A percentile compares a stretch with the other conserved stretches of the same genome.
Conservation (phyloP, 2,329 filamentous ascomycete genomes). For the Fusarium mangiferae region DNA sequence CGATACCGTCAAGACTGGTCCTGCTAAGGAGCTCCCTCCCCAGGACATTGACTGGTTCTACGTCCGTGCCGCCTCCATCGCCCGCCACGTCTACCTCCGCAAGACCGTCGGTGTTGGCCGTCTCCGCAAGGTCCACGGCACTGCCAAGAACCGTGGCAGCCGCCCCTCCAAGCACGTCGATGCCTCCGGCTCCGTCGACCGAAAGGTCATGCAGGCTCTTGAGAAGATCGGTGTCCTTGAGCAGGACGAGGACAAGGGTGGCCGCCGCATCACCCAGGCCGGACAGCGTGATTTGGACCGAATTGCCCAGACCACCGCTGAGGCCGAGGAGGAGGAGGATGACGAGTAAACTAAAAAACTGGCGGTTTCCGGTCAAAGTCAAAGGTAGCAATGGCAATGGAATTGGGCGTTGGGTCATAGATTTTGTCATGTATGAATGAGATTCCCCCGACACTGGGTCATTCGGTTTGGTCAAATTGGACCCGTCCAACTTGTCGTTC, state of each 20-base stretch:
- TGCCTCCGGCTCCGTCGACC: conserved; percentile 94
- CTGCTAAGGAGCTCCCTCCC: conserved; percentile 96
- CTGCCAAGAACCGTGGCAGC: conserved; percentile 95
- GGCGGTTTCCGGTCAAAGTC: conserved; percentile 34
- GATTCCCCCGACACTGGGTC: conserved; percentile 51
- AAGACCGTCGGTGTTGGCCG: conserved; percentile 99
- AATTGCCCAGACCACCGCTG: conserved; percentile 83
- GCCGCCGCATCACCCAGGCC: conserved; percentile 96
- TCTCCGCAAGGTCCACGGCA: conserved; percentile 95
- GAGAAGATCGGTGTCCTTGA: conserved; percentile 99
- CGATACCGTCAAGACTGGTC: conserved; percentile 98
- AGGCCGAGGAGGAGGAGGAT: conserved; percentile 75
- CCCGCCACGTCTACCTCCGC: conserved; percentile 98
- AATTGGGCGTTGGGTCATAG: conserved; percentile 56
- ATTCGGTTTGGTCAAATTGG: conserved; percentile 51
- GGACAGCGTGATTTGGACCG: conserved; percentile 99
- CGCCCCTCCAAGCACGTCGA: conserved; percentile 95
- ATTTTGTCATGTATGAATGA: conserved; percentile 55
- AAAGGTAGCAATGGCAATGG: conserved; percentile 43
- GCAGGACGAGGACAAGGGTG: conserved; percentile 98
- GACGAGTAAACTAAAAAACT: conserved; percentile 69
- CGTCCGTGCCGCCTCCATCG: conserved; percentile 90
- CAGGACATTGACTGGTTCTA: conserved; percentile 99
- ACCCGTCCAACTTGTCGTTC: conserved; percentile 46
- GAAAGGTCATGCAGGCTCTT: conserved; percentile 95